phyloP scores from a whole-genome alignment of 2,329 filamentous ascomycete species.

The Curvularia sp. region DNA sequence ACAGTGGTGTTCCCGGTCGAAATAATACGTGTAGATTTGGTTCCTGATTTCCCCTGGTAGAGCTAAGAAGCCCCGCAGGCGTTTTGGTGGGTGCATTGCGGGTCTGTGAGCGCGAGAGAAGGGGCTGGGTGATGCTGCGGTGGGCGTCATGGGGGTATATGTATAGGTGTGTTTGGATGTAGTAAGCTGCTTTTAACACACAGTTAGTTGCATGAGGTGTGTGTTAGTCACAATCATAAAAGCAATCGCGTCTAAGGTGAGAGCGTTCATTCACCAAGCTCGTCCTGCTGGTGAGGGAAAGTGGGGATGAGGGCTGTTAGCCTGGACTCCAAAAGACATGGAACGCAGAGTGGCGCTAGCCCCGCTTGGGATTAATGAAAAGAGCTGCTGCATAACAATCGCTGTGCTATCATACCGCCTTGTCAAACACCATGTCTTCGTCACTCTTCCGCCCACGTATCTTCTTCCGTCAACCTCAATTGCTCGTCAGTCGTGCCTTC shows the following conservation, averaged over 20 bases:
- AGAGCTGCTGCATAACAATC: conserved; percentile 32
- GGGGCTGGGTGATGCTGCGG: conserved; percentile 15
- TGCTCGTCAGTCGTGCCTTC: conserved; percentile 32
- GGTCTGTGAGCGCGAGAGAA: conserved; percentile 22
- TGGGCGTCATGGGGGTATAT: not conserved
- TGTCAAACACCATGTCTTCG: conserved; percentile 41
- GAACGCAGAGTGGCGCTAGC: conserved; percentile 5
- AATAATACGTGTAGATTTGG: conserved; percentile 55
- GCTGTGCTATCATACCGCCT: conserved; percentile 33
- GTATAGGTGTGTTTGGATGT: not conserved
- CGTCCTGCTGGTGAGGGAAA: not conserved
- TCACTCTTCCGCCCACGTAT: conserved; percentile 28
- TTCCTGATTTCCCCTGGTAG: conserved; percentile 61
- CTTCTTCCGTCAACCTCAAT: conserved; percentile 17
- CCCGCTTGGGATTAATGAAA: conserved; percentile 10
- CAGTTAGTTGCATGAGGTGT: not conserved
- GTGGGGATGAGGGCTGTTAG: conserved; percentile 4
- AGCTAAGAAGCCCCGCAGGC: conserved; percentile 39
- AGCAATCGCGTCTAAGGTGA: not conserved
- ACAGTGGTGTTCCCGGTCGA: conserved; percentile 35
- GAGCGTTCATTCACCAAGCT: not conserved
- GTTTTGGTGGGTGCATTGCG: conserved; percentile 16
- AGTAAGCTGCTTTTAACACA: not conserved
- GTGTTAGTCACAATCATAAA: not conserved
- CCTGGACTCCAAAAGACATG: conserved; percentile 3